Conservation (phyloP, 805 yeast genomes). For the Suhomyces xylopsoci region DNA sequence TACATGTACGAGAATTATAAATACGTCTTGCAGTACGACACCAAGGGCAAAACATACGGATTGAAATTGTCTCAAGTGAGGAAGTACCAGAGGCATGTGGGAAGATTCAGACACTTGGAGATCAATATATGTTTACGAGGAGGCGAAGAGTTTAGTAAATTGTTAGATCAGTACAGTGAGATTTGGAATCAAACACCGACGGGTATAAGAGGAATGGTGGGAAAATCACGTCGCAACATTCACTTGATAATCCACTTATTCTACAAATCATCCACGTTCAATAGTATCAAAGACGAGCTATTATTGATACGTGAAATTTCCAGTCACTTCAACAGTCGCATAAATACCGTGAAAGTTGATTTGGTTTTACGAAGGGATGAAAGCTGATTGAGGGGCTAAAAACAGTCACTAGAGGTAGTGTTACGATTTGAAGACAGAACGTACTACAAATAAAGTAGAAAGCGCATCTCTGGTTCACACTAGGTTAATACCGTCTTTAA, state of each 20-base stretch:
- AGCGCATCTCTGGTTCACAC: not conserved
- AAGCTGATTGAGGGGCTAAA: not conserved
- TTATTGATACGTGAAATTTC: conserved; percentile 4
- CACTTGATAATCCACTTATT: conserved; percentile 4
- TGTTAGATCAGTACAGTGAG: not conserved
- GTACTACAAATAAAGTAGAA: not conserved
- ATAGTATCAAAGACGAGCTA: conserved; percentile 8
- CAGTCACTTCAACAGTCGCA: not conserved
- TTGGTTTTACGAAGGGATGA: conserved; percentile 2
- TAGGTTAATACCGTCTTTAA: not conserved
- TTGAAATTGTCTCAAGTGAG: not conserved
- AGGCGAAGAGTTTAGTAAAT: not conserved
- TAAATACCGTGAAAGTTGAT: conserved; percentile 1
- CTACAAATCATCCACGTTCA: conserved; percentile 6
- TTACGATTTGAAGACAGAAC: not conserved
- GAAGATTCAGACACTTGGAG: not conserved
- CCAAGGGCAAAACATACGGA: not conserved
- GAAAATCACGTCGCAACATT: not conserved
- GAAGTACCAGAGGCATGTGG: not conserved
- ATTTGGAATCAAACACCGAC: not conserved
- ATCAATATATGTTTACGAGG: not conserved
- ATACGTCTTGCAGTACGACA: conserved; percentile 4
- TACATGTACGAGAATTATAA: conserved; percentile 8
- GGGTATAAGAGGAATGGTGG: not conserved
- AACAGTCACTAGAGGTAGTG: not conserved